Base-by-base conservation (phyloP, 805 yeast species). In the Pichia californica region DNA sequence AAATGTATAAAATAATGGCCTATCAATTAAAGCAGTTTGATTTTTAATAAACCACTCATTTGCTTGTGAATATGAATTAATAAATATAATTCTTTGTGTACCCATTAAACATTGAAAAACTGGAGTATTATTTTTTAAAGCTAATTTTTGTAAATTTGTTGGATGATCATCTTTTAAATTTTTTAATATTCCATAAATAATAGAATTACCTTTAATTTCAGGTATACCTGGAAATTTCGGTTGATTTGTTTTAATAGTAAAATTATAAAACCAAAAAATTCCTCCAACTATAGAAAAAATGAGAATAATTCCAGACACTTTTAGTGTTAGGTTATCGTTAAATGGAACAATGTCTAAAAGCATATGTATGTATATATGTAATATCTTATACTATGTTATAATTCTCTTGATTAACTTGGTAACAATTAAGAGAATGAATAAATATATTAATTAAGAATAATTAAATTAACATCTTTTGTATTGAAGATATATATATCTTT, bases 121-220 rank as follows among this genome's bases (percentile, higher is more conserved):
- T 2, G 68, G 60, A 23, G 61, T 44, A 4, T 48, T 54, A 44
- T 60, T 57, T 38, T 59, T 40, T 33, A 55, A 43, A 38, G 67
- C 50, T 55, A 67, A 54, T 30, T 51, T 43, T 37, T 58, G 57
- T 38, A 64, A 53, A 16, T 50, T 55, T 13, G 61, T 47, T 14
- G 67, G 60, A 47, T 63, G 67, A 41, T 63, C 65, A 7, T 56
- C 53, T 9, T 58, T 61, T 14, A 62, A 52, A 15, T 53, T 49
- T 31, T 50, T 49, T 21, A 62, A 46, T 35, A 62, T 62, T n/a
- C 67, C 67, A 41, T 52, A 58, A 10, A 62, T 38, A 1, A 62
- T 58, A 18, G 56, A 43, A 7, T 63, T 54, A 9, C 63, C 63
- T 3, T 64, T 64, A 2, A 62, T 48, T 36, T 58, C 53, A 5